These are phyloP conservation scores for Kalmusia sp. DNA, from an alignment of 2,329 filamentous ascomycete genomes.

Conservation along the genomic window DNA sequence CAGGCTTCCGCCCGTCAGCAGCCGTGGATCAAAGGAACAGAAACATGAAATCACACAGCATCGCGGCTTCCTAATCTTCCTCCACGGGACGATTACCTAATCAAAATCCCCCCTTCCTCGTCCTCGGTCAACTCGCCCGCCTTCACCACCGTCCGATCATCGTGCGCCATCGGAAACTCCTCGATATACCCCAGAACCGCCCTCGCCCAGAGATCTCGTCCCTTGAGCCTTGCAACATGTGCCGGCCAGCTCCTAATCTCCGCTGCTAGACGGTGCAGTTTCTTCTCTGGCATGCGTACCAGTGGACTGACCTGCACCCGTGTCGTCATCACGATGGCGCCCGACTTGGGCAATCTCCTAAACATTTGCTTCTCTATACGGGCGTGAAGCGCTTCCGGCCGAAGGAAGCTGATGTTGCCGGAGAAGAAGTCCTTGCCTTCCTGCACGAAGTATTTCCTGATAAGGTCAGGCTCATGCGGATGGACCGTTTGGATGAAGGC, in stretches of 20 bases:
- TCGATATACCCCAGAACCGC: constrained; percentile 28
- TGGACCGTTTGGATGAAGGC: constrained; percentile 58
- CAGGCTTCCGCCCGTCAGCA: no score
- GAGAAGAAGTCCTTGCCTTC: constrained; percentile 46
- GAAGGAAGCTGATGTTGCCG: constrained; percentile 31
- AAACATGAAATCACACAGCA: no score
- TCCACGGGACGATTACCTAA: no score
- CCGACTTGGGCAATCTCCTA: constrained; percentile 51
- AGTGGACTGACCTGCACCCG: constrained; percentile 53
- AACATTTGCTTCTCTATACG: constrained; percentile 61
- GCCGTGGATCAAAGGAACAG: no score
- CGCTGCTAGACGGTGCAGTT: constrained; percentile 18
- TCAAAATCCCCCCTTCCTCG: no score
- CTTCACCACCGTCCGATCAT: constrained; percentile 8
- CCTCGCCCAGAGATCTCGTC: constrained; percentile 31
- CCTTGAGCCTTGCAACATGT: constrained; percentile 31
- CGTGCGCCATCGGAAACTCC: constrained; percentile 8
- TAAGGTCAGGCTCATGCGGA: constrained; percentile 42
- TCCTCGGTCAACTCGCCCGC: constrained; percentile 1
- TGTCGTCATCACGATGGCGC: constrained; percentile 58
- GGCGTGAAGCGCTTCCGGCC: constrained; percentile 52
- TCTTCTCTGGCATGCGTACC: constrained; percentile 15
- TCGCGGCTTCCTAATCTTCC: no score
- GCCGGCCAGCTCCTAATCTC: constrained; percentile 33
- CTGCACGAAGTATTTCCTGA: constrained; percentile 55